Percentiles rank a stretch among this genome's conserved stretches.
Conservation (phyloP, 2,329 filamentous ascomycete genomes). For the Neopestalotiopsis rosae region DNA sequence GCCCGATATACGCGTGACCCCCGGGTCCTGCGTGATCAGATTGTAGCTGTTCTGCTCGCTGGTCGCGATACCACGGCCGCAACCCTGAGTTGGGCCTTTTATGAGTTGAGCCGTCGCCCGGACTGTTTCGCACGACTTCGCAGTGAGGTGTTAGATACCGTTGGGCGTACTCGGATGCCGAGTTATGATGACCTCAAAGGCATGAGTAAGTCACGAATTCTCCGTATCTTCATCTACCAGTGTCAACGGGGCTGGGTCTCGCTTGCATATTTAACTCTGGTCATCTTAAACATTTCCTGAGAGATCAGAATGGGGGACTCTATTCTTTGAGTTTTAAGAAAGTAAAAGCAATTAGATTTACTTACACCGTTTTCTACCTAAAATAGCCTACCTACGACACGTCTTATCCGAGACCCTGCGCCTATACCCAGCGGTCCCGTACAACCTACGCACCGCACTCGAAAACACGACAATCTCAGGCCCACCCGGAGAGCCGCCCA, state of each 20-base stretch:
- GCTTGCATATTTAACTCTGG: too few relatives aligned
- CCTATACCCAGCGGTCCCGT: conserved; percentile 64
- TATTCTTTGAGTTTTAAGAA: too few relatives aligned
- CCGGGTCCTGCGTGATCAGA: conserved; percentile 74
- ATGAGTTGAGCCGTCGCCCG: conserved; percentile 67
- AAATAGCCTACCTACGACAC: conserved; percentile 57
- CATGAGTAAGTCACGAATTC: conserved; percentile 50
- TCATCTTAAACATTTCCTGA: too few relatives aligned
- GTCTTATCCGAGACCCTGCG: conserved; percentile 51
- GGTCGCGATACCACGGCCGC: conserved; percentile 75
- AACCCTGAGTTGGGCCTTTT: conserved; percentile 71
- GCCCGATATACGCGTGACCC: conserved; percentile 69
- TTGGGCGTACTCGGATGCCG: conserved; percentile 56
- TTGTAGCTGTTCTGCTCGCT: conserved; percentile 74
- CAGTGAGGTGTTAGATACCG: conserved; percentile 59
- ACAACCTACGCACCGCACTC: conserved; percentile 46
- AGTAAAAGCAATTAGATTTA: background rate
- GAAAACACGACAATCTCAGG: conserved; percentile 31
- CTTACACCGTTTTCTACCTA: background rate
- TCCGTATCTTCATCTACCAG: too few relatives aligned
- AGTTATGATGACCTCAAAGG: conserved; percentile 71
- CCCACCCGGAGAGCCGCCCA: conserved; percentile 34
- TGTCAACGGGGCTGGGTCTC: too few relatives aligned
- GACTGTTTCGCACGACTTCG: conserved; percentile 62
- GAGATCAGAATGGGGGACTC: too few relatives aligned